Evolutionary conservation across 352 stramenopile species (phyloP).

Genomic region (Pythium folliculosum): DNA sequence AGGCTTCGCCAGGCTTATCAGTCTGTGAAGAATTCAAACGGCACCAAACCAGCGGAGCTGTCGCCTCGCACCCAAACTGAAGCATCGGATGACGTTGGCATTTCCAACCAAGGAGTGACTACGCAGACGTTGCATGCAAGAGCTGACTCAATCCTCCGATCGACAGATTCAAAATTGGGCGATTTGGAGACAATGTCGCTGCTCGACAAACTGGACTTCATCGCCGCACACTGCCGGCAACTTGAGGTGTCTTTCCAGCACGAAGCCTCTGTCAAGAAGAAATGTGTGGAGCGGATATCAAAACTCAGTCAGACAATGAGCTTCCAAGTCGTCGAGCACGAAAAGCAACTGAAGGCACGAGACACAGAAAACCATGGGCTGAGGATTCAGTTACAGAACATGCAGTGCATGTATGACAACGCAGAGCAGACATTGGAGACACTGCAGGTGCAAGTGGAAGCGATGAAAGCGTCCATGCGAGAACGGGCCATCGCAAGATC

Average conservation of each 20-base stretch:
- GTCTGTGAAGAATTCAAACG: conserved; percentile 40
- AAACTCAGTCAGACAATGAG: conserved; percentile 71
- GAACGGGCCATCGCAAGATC: conserved; percentile 6
- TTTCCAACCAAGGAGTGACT: neutral
- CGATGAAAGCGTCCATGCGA: conserved; percentile 33
- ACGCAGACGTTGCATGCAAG: conserved; percentile 31
- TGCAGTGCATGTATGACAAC: conserved; percentile 46
- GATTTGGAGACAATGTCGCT: conserved; percentile 35
- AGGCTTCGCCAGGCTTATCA: conserved; percentile 56
- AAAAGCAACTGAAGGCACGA: conserved; percentile 53
- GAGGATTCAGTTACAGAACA: conserved; percentile 36
- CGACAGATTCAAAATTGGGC: conserved; percentile 4
- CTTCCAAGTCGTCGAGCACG: conserved; percentile 60
- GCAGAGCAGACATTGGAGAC: conserved; percentile 44
- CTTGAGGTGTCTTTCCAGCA: conserved; percentile 42
- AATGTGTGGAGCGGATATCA: conserved; percentile 70
- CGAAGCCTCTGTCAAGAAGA: conserved; percentile 61
- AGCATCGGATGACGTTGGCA: neutral
- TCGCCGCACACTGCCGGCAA: conserved; percentile 33
- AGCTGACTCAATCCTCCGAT: conserved; percentile 39
- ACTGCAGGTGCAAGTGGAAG: conserved; percentile 47
- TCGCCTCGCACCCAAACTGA: neutral
- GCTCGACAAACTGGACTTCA: conserved; percentile 49
- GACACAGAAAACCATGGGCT: conserved; percentile 41
- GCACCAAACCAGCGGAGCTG: neutral